These are phyloP conservation scores for Metroxylon sagu DNA, from an alignment of 176 grass and related monocot genomes.

Conservation along the genomic window DNA sequence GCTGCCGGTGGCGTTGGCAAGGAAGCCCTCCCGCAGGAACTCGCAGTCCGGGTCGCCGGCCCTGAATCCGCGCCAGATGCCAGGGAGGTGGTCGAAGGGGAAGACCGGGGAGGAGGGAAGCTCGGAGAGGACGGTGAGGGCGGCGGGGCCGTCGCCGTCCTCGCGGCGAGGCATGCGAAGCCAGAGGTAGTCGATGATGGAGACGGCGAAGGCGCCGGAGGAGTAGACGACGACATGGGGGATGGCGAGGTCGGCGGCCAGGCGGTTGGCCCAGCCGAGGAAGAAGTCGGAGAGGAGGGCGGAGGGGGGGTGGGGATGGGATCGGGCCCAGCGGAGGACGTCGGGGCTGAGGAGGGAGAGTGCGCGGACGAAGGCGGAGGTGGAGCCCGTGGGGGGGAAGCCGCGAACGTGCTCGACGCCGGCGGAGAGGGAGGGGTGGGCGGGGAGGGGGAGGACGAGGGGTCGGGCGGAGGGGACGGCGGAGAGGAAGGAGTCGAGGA, in stretches of 20 bases:
- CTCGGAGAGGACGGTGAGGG: background rate
- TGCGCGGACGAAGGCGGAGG: background rate
- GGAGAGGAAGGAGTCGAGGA: slow-evolving; percentile 3
- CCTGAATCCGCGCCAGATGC: background rate
- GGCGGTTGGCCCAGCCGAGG: slow-evolving; percentile 28
- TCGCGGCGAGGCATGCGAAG: background rate
- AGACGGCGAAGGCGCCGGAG: background rate
- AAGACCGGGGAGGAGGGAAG: background rate
- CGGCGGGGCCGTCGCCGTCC: background rate
- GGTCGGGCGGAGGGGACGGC: background rate
- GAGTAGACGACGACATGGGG: slow-evolving; percentile 18
- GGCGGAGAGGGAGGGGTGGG: slow-evolving; percentile 19
- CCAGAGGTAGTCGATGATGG: background rate
- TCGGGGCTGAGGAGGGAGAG: slow-evolving; percentile 20
- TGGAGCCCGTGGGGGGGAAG: too few relatives aligned
- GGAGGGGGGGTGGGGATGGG: slow-evolving; percentile 6
- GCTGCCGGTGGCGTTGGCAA: slow-evolving; percentile 13
- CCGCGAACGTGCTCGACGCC: background rate
- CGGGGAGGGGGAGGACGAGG: slow-evolving; percentile 2
- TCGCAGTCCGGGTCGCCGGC: background rate
- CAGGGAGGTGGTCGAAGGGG: background rate
- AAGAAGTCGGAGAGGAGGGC: slow-evolving; percentile 35
- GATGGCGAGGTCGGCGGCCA: slow-evolving; percentile 30
- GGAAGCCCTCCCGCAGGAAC: background rate
- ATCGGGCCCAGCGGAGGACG: slow-evolving; percentile 33